phyloP scores from a whole-genome alignment of 352 stramenopile genomes.

The Phytophthora niederhauseri region DNA sequence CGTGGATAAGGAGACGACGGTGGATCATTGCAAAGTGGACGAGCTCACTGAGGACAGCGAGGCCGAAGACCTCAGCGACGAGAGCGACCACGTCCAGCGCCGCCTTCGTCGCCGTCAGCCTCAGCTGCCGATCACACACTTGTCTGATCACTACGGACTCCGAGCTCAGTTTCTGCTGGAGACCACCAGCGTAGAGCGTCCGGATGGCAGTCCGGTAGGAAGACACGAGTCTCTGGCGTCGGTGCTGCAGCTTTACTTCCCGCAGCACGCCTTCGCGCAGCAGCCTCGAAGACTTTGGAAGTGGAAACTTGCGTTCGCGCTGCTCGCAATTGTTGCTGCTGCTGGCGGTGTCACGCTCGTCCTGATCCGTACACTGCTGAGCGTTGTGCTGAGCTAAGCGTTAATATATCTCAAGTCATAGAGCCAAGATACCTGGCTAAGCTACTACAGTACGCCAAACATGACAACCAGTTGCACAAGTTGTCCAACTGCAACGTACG shows the following conservation, averaged over 20 bases:
- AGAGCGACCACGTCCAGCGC: constrained; percentile 19
- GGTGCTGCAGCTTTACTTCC: constrained; percentile 74
- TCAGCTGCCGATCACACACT: constrained; percentile 69
- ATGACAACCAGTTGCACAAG: no score
- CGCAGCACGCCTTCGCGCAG: constrained; percentile 64
- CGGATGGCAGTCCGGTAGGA: constrained; percentile 43
- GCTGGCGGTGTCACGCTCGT: constrained; percentile 29
- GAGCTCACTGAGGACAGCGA: constrained; percentile 38
- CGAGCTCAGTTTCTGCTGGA: constrained; percentile 59
- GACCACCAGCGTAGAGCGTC: constrained; percentile 42
- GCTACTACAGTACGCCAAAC: no score
- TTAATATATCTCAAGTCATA: constrained; percentile 6
- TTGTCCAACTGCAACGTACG: no score
- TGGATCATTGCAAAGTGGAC: constrained; percentile 64
- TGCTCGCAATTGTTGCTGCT: constrained; percentile 46
- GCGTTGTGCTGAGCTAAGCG: constrained; percentile 19
- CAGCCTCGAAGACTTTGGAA: constrained; percentile 62
- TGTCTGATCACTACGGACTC: constrained; percentile 84
- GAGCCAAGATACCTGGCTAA: not conserved
- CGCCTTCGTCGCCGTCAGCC: constrained; percentile 16
- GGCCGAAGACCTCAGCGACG: constrained; percentile 15
- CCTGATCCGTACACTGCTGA: constrained; percentile 24
- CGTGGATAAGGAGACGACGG: constrained; percentile 45
- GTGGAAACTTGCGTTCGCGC: constrained; percentile 60
- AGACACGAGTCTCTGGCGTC: constrained; percentile 49